A percentile compares a stretch with the other conserved stretches of the same genome.
phyloP scores from a whole-genome alignment of 2,329 filamentous ascomycete genomes.

The Fusarium sulawesiense region DNA sequence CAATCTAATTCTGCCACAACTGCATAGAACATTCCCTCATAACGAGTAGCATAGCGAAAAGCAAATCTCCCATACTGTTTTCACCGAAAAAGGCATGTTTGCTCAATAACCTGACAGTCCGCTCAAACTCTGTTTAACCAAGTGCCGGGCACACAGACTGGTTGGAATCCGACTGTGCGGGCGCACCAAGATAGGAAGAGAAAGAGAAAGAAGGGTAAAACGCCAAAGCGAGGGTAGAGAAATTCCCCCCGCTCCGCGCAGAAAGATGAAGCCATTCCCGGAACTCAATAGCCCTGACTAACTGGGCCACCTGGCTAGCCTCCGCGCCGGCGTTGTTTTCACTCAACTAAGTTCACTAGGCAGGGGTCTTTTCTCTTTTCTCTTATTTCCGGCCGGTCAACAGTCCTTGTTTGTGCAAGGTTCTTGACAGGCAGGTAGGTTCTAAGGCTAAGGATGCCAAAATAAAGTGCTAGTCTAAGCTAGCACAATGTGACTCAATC shows the following conservation, averaged over 20 bases:
- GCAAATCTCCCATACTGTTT: neutral
- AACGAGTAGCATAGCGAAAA: neutral
- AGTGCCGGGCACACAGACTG: conserved; percentile 2
- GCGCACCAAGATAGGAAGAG: neutral
- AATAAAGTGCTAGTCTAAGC: neutral
- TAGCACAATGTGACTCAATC: neutral
- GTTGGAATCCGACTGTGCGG: neutral
- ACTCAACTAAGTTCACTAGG: neutral
- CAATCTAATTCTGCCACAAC: neutral
- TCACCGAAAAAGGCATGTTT: neutral
- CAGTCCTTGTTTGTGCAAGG: neutral
- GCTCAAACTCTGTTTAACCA: conserved; percentile 17
- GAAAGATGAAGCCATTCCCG: conserved; percentile 28
- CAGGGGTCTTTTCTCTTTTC: neutral
- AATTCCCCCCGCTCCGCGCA: neutral
- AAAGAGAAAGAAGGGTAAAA: neutral
- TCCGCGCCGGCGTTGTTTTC: neutral
- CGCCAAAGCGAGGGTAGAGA: neutral
- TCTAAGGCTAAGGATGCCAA: neutral
- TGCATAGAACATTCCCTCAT: neutral
- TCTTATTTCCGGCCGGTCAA: neutral
- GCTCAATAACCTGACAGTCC: neutral
- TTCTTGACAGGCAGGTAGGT: neutral
- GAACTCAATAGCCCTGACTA: neutral
- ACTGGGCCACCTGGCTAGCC: neutral